These are phyloP conservation scores for Acacia concinna DNA, from an alignment of 331 rosid species.

Conservation along the genomic window DNA sequence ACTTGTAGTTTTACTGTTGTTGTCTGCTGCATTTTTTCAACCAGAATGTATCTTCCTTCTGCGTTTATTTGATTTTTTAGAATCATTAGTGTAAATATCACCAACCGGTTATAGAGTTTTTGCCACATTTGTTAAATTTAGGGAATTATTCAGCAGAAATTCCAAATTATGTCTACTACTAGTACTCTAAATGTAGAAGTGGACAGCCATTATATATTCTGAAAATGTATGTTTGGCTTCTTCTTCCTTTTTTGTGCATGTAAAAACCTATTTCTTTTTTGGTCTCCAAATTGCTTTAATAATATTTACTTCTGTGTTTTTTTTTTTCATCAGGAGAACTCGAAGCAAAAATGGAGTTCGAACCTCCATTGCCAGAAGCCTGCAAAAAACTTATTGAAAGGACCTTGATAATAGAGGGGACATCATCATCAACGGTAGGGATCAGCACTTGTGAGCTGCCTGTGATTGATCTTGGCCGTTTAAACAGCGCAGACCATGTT, in stretches of 20 bases:
- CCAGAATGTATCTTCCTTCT: neutral
- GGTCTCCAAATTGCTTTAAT: neutral
- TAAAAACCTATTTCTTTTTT: neutral
- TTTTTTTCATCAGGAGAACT: neutral
- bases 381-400: slow-evolving; percentile 43
- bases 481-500: neutral
- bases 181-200: neutral
- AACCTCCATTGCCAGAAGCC: slow-evolving; percentile 56
- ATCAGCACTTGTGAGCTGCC: slow-evolving; percentile 44
- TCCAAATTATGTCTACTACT: neutral
- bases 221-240: neutral
- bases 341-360: slow-evolving; percentile 40
- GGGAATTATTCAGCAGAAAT: neutral
- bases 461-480: slow-evolving; percentile 49
- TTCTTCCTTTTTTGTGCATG: neutral
- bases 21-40: neutral
- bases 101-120: neutral
- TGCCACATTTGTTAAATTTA: neutral
- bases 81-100: neutral
- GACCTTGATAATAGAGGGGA: neutral
- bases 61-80: neutral
- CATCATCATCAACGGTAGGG: slow-evolving; percentile 3
- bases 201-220: neutral
- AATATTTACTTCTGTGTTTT: neutral
- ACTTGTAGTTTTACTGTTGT: neutral